Conservation (phyloP, 768 basidiomycete genomes). For the Mycena epipterygia region DNA sequence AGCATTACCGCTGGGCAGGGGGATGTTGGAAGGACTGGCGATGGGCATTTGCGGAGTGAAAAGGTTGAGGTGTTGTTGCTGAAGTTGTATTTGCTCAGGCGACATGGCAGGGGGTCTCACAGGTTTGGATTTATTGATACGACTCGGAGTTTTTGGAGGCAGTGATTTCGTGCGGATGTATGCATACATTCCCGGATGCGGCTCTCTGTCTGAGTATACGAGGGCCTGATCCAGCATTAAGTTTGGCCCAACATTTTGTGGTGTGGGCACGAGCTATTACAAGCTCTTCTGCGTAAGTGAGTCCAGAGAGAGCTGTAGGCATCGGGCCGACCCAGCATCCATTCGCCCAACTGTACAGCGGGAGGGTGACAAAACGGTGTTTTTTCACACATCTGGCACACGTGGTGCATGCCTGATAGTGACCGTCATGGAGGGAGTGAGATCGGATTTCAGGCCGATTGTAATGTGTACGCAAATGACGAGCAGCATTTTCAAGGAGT, state of each 20-base stretch:
- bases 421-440: too few species aligned
- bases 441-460: neutral
- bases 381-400: neutral
- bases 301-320: neutral
- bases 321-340: neutral
- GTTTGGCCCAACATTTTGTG: constrained; percentile 5
- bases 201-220: constrained; percentile 12
- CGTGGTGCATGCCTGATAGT: too few species aligned
- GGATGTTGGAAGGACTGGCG: too few species aligned
- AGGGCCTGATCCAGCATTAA: neutral
- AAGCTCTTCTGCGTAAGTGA: too few species aligned
- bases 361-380: neutral
- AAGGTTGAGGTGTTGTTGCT: too few species aligned
- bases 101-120: too few species aligned
- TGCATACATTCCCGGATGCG: constrained; percentile 33
- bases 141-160: too few species aligned
- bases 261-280: neutral
- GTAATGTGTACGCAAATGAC: neutral
- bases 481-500: neutral
- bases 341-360: neutral
- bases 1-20: too few species aligned
- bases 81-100: too few species aligned
- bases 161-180: constrained; percentile 32
- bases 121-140: too few species aligned
- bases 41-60: too few species aligned